Evolutionary conservation across 495 filamentous ascomycete species (phyloP).

Genomic region (Tricharina praecox): DNA sequence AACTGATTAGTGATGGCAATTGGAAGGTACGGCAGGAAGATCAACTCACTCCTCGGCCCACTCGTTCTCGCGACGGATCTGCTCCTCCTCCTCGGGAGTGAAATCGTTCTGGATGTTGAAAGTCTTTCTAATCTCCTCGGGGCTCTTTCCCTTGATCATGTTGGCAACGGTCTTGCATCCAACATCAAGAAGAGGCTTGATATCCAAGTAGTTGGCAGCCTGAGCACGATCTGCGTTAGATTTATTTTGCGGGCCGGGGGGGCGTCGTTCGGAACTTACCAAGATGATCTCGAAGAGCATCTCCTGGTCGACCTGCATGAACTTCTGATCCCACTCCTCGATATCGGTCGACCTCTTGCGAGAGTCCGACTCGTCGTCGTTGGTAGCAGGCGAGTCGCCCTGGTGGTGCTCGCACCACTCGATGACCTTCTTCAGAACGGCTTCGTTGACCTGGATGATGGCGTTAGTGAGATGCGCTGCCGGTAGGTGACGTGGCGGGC

Average conservation of each 20-base stretch:
- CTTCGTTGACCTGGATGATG: slow-evolving; percentile 60
- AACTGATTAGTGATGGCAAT: neutral
- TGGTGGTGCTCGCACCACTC: slow-evolving; percentile 96
- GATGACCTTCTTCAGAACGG: slow-evolving; percentile 83
- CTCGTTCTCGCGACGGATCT: slow-evolving; percentile 69
- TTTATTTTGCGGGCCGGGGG: neutral
- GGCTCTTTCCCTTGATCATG: slow-evolving; percentile 76
- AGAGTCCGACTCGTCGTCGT: slow-evolving; percentile 79
- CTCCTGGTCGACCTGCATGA: slow-evolving; percentile 99
- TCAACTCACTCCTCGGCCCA: slow-evolving; percentile 52
- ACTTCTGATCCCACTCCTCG: slow-evolving; percentile 99
- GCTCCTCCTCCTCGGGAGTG: slow-evolving; percentile 66
- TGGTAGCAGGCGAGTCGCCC: slow-evolving; percentile 55
- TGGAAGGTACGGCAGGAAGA: neutral
- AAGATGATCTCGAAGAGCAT: slow-evolving; percentile 99
- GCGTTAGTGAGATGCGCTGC: neutral
- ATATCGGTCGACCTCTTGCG: slow-evolving; percentile 98
- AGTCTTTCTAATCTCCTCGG: slow-evolving; percentile 66
- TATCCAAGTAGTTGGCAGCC: slow-evolving; percentile 68
- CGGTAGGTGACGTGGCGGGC: neutral
- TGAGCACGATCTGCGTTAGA: slow-evolving; percentile 1
- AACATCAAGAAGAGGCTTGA: slow-evolving; percentile 65
- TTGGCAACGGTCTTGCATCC: slow-evolving; percentile 74
- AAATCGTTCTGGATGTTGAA: slow-evolving; percentile 78
- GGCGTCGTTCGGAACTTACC: slow-evolving; percentile 37